Evolutionary conservation across 805 yeast genomes (phyloP).

Genomic region (Lipomyces spencermartinsiae): DNA sequence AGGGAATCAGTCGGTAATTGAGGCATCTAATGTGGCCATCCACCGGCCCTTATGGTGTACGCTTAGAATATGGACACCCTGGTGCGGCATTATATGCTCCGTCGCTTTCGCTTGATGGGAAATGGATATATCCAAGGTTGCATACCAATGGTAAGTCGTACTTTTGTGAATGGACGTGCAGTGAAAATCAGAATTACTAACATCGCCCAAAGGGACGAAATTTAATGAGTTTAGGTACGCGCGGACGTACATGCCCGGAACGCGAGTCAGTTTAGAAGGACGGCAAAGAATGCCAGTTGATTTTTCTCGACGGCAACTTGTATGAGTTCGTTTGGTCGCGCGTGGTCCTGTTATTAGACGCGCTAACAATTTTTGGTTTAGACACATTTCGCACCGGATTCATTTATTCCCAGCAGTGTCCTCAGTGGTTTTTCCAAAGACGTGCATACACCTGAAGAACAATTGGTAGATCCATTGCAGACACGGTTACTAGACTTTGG

Average conservation of each 20-base stretch:
- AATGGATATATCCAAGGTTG: slow-evolving; percentile 44
- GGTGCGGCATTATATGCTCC: slow-evolving; percentile 47
- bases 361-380: not conserved
- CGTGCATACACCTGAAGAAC: not conserved
- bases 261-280: slow-evolving; percentile 8
- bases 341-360: not conserved
- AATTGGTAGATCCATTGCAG: slow-evolving; percentile 13
- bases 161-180: slow-evolving; percentile 15
- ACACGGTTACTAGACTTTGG: slow-evolving; percentile 24
- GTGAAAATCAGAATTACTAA: not conserved
- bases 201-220: slow-evolving; percentile 8
- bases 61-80: slow-evolving; percentile 53
- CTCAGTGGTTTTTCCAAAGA: slow-evolving; percentile 12
- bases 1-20: not conserved
- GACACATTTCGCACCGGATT: slow-evolving; percentile 25
- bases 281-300: slow-evolving; percentile 29
- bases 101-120: slow-evolving; percentile 29
- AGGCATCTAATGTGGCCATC: slow-evolving; percentile 50
- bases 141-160: slow-evolving; percentile 38
- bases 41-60: slow-evolving; percentile 49
- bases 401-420: slow-evolving; percentile 25
- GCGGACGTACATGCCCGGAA: slow-evolving; percentile 13
- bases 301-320: slow-evolving; percentile 28
- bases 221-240: slow-evolving; percentile 15
- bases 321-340: slow-evolving; percentile 3